These are phyloP conservation scores for Scortechinia acanthostroma DNA, from an alignment of 2,329 filamentous ascomycete species.

Conservation along the genomic window DNA sequence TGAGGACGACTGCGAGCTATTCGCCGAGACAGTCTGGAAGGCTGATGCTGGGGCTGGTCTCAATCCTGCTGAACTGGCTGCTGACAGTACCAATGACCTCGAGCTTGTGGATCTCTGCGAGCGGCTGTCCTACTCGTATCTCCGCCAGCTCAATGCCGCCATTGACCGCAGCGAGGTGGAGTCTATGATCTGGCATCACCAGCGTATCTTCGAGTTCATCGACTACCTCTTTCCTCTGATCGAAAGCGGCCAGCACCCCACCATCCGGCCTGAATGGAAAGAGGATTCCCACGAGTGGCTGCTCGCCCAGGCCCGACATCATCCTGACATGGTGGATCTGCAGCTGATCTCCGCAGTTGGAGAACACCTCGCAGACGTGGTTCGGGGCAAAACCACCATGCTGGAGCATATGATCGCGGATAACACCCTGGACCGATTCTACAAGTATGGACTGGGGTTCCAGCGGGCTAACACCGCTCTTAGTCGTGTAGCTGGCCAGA, in stretches of 20 bases:
- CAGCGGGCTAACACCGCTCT: slow-evolving; percentile 14
- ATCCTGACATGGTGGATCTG: slow-evolving; percentile 11
- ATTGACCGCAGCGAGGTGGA: too few relatives aligned
- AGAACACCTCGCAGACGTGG: slow-evolving; percentile 19
- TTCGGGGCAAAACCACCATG: slow-evolving; percentile 21
- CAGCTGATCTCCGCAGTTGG: slow-evolving; percentile 17
- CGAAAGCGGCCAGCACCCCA: slow-evolving; percentile 5
- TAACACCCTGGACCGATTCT: slow-evolving; percentile 21
- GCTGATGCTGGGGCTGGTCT: slow-evolving; percentile 4
- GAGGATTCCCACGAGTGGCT: slow-evolving; percentile 5
- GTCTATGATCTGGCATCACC: too few relatives aligned
- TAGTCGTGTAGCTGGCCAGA: too few relatives aligned
- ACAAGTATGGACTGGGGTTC: slow-evolving; percentile 15
- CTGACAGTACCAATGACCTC: slow-evolving; percentile 6
- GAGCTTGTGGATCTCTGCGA: background rate
- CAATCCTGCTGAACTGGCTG: slow-evolving; percentile 7
- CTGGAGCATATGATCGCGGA: slow-evolving; percentile 25
- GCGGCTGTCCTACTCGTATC: background rate
- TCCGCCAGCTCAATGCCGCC: background rate
- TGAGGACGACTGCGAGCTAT: slow-evolving; percentile 4
- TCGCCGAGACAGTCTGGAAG: slow-evolving; percentile 6
- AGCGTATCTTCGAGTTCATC: background rate
- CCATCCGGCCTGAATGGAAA: slow-evolving; percentile 6
- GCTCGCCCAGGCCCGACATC: slow-evolving; percentile 4
- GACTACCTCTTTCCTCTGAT: slow-evolving; percentile 7